Percentiles rank a stretch among this genome's conserved stretches.
phyloP scores from a whole-genome alignment of 352 stramenopile genomes.

The Phytophthora multivora region DNA sequence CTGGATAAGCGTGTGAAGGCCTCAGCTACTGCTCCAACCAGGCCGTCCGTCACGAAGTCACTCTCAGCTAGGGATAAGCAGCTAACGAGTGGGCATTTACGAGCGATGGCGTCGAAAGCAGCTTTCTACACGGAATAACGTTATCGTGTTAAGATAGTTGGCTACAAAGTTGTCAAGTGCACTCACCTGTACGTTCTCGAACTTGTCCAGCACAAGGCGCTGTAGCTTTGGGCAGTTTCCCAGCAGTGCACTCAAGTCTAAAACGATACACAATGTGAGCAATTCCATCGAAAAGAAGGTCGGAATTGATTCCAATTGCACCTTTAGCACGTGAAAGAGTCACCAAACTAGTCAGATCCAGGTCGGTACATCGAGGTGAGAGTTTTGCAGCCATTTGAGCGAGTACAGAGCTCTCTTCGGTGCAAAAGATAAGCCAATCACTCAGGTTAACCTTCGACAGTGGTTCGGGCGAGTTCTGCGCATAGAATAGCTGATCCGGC shows the following conservation, averaged over 20 bases:
- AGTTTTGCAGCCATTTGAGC: conserved; percentile 53
- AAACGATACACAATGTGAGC: conserved; percentile 1
- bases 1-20: conserved; percentile 43
- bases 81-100: conserved; percentile 31
- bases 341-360: conserved; percentile 51
- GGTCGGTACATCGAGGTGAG: conserved; percentile 43
- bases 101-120: conserved; percentile 38
- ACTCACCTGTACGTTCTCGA: conserved; percentile 44
- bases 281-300: not conserved
- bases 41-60: conserved; percentile 59
- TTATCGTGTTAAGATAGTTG: conserved; percentile 4
- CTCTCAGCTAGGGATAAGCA: conserved; percentile 47
- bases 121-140: conserved; percentile 51
- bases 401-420: conserved; percentile 20
- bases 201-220: conserved; percentile 45
- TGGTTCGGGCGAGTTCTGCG: conserved; percentile 52
- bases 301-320: conserved; percentile 11
- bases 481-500: conserved; percentile 61
- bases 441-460: conserved; percentile 50
- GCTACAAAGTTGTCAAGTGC: not conserved
- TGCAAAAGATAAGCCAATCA: conserved; percentile 56
- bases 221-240: conserved; percentile 42
- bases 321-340: conserved; percentile 33
- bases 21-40: conserved; percentile 40
- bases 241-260: conserved; percentile 47